Evolutionary conservation across 2,329 filamentous ascomycete species (phyloP).

Genomic region (Malbranchea cinnamomea): DNA sequence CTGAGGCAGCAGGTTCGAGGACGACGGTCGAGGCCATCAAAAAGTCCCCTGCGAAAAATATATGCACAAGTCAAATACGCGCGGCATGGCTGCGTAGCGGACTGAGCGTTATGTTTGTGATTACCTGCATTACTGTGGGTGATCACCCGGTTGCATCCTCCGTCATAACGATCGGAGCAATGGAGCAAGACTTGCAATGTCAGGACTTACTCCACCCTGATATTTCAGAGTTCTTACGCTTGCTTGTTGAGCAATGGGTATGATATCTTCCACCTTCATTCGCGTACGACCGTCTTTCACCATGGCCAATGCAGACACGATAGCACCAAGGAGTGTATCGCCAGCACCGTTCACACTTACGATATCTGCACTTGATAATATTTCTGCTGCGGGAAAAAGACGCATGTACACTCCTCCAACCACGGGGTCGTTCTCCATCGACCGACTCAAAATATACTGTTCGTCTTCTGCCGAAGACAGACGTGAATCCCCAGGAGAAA

Average conservation of each 20-base stretch:
- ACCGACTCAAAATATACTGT: slow-evolving; percentile 57
- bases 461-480: slow-evolving; percentile 48
- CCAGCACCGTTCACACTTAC: slow-evolving; percentile 90
- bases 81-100: too few species aligned
- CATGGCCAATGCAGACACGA: slow-evolving; percentile 63
- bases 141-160: too few species aligned
- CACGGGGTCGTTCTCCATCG: slow-evolving; percentile 14
- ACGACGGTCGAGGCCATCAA: too few species aligned
- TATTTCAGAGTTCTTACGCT: slow-evolving; percentile 67
- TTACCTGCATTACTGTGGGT: too few species aligned
- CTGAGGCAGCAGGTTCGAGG: too few species aligned
- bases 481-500: slow-evolving; percentile 52
- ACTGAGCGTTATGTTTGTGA: too few species aligned
- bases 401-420: slow-evolving; percentile 80
- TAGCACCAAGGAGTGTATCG: slow-evolving; percentile 76
- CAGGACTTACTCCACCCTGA: slow-evolving; percentile 47
- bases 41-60: too few species aligned
- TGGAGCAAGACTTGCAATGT: slow-evolving; percentile 14
- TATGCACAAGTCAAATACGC: too few species aligned
- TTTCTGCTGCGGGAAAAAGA: slow-evolving; percentile 52
- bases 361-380: slow-evolving; percentile 46
- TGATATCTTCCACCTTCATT: slow-evolving; percentile 42
- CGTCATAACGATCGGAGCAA: slow-evolving; percentile 6
- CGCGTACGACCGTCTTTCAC: slow-evolving; percentile 27
- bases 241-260: slow-evolving; percentile 69